A percentile compares a stretch with the other conserved stretches of the same genome.
Evolutionary conservation across 495 filamentous ascomycete species (phyloP).

Genomic region (Neurospora sp.): DNA sequence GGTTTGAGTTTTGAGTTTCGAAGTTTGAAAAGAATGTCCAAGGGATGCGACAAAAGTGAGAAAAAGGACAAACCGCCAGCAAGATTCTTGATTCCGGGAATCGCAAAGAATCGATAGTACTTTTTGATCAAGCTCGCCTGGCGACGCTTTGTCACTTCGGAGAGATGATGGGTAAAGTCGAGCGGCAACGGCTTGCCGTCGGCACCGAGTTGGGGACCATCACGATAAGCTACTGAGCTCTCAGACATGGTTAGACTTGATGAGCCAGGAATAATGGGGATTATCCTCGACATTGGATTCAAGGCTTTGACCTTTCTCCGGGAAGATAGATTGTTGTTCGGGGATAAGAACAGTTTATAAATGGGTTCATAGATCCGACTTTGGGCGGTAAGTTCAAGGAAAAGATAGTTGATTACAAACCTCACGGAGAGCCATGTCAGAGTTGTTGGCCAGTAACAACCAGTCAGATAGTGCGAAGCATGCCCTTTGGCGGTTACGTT

Average conservation of each 20-base stretch:
- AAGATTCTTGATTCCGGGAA: constrained; percentile 76
- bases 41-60: neutral
- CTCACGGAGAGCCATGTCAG: neutral
- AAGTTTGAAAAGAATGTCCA: neutral
- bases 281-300: neutral
- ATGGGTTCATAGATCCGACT: neutral
- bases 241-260: neutral
- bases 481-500: neutral
- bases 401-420: neutral
- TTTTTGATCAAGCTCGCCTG: constrained; percentile 56
- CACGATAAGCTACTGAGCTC: neutral
- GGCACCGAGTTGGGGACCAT: neutral
- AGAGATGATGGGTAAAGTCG: constrained; percentile 74
- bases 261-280: neutral
- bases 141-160: constrained; percentile 54
- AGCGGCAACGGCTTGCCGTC: constrained; percentile 40
- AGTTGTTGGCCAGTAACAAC: neutral
- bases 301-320: neutral
- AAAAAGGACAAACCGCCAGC: constrained; percentile 58
- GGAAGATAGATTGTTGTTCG: neutral
- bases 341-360: neutral
- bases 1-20: no score
- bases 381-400: neutral
- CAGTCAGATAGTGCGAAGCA: neutral
- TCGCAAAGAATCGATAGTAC: constrained; percentile 76